Evolutionary conservation across 768 basidiomycete species (phyloP).

Genomic region (Leccinellum albellum): DNA sequence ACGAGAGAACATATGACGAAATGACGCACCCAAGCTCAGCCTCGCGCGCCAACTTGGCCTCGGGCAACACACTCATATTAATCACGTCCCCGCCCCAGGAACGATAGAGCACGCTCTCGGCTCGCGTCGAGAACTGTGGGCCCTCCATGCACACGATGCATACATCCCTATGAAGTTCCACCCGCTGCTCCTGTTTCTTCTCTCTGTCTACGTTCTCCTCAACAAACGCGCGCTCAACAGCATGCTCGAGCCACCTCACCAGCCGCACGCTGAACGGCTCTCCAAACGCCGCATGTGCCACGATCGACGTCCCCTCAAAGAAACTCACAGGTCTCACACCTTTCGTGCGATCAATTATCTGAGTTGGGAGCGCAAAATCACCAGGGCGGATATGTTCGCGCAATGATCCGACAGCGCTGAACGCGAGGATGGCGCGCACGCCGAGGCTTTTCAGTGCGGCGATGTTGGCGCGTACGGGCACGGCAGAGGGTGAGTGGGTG

Average conservation of each 20-base stretch:
- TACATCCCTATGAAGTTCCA: constrained; percentile 75
- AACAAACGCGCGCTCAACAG: constrained; percentile 61
- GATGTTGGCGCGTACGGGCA: constrained; percentile 90
- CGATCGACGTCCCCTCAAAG: constrained; percentile 78
- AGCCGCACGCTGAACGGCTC: constrained; percentile 79
- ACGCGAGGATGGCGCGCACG: constrained; percentile 84
- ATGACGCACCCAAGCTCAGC: constrained; percentile 76
- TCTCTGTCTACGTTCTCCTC: neutral
- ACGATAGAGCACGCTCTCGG: constrained; percentile 93
- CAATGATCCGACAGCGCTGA: constrained; percentile 93
- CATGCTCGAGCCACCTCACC: constrained; percentile 58
- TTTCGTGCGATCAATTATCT: constrained; percentile 97
- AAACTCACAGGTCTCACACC: constrained; percentile 85
- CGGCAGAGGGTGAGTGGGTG: constrained; percentile 69
- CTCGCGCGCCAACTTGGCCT: constrained; percentile 95
- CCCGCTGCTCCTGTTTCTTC: constrained; percentile 47
- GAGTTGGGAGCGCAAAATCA: constrained; percentile 80
- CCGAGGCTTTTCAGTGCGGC: constrained; percentile 92
- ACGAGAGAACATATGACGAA: neutral
- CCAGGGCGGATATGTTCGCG: constrained; percentile 92
- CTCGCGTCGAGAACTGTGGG: constrained; percentile 96
- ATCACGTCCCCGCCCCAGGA: constrained; percentile 91
- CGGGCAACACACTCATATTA: constrained; percentile 96
- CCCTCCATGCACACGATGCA: constrained; percentile 97
- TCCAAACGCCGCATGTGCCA: constrained; percentile 92